These are phyloP conservation scores for Apiospora kogelbergensis DNA, from an alignment of 2,329 filamentous ascomycete species.

Conservation along the genomic window DNA sequence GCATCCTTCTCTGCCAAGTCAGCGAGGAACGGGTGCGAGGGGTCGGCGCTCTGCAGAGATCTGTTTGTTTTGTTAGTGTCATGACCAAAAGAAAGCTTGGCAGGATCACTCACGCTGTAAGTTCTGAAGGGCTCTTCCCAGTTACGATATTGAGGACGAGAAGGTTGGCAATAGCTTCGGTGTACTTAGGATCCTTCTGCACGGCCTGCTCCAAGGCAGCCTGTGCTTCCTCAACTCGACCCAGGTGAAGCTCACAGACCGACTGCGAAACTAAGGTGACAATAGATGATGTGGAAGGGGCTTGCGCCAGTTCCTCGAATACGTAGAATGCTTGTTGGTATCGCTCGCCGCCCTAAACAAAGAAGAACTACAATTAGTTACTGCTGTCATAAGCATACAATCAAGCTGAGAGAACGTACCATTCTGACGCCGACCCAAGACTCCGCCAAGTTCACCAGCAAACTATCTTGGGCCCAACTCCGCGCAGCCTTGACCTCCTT, in stretches of 20 bases:
- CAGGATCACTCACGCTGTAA: conserved; percentile 55
- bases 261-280: conserved; percentile 83
- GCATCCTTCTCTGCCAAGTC: conserved; percentile 83
- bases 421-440: conserved; percentile 90
- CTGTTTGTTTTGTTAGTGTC: conserved; percentile 33
- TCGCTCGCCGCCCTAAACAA: conserved; percentile 77
- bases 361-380: conserved; percentile 39
- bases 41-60: conserved; percentile 56
- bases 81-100: background rate
- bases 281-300: conserved; percentile 75
- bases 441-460: conserved; percentile 92
- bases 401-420: conserved; percentile 48
- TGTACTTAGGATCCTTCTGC: conserved; percentile 68
- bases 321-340: conserved; percentile 98
- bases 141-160: conserved; percentile 76
- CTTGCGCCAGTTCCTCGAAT: conserved; percentile 91
- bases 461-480: conserved; percentile 91
- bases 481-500: conserved; percentile 87
- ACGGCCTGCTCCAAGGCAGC: conserved; percentile 79
- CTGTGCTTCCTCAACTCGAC: conserved; percentile 85
- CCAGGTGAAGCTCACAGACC: conserved; percentile 87
- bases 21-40: conserved; percentile 67
- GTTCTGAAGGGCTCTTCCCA: conserved; percentile 68
- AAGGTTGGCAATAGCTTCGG: conserved; percentile 78
- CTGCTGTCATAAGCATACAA: background rate